These are phyloP conservation scores for Viridothelium virens DNA, from an alignment of 495 filamentous ascomycete species.

Conservation along the genomic window DNA sequence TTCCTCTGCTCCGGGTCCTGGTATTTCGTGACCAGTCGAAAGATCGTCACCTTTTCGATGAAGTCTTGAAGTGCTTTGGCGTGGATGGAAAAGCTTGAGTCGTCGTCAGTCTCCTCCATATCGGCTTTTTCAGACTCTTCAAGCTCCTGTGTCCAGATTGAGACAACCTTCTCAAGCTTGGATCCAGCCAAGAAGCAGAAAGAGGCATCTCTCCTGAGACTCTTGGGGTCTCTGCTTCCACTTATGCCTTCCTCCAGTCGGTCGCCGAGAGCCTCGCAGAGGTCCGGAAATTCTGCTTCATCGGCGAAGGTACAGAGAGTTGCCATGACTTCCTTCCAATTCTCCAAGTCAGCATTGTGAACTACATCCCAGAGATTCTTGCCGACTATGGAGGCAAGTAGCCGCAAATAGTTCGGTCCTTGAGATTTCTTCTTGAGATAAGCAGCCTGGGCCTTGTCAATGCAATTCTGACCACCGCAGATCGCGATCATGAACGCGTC, in stretches of 20 bases:
- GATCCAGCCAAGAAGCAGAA: constrained; percentile 95
- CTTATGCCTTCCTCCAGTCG: constrained; percentile 64
- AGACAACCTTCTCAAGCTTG: constrained; percentile 92
- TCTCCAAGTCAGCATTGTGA: constrained; percentile 81
- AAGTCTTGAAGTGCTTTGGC: constrained; percentile 81
- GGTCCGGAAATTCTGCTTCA: constrained; percentile 80
- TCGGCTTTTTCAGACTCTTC: constrained; percentile 70
- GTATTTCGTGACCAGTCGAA: constrained; percentile 90
- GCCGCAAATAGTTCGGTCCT: constrained; percentile 82
- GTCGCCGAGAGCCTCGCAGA: constrained; percentile 95
- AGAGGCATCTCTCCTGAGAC: constrained; percentile 70
- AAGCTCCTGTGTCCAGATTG: constrained; percentile 86
- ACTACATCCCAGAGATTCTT: constrained; percentile 99
- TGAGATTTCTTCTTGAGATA: constrained; percentile 78
- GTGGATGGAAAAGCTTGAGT: constrained; percentile 84
- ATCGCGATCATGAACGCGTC: constrained; percentile 98
- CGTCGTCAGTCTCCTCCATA: constrained; percentile 56
- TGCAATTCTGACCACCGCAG: constrained; percentile 85
- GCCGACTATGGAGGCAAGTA: constrained; percentile 83
- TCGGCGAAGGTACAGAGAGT: constrained; percentile 91
- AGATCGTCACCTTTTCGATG: constrained; percentile 97
- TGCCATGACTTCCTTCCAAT: constrained; percentile 97
- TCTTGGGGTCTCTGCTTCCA: constrained; percentile 42
- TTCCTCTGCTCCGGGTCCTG: constrained; percentile 63
- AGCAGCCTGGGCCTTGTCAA: constrained; percentile 85